Evolutionary conservation across 1,139 yeast genomes (phyloP), one percentile per base, ranked within the genome.

Genomic region (Saccharomycopsis hybrid): DNA sequence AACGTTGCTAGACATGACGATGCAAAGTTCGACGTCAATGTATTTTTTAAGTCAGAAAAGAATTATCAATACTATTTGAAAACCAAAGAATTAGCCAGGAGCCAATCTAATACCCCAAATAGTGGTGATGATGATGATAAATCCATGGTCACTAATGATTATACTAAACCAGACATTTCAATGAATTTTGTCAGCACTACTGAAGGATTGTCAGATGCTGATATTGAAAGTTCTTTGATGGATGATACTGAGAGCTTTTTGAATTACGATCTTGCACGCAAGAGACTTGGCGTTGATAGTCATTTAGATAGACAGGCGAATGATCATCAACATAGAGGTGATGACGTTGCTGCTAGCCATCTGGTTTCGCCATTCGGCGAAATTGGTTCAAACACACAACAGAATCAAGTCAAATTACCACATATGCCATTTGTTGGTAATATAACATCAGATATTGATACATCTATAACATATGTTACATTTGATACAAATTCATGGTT

Each of bases 401-500:
- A 31, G 59, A 57, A 47, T 24, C 8, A 31, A 31, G 8, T 31
- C 33, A 36, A 5, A n/a, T 36, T 36, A n/a, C 39, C 39, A 27
- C 47, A 52, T 36, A 49, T 47, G 25, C 51, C 37, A n/a, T 49
- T 48, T 47, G 30, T 29, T 24, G 53, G 44, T 33, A 44, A 47
- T 30, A 53, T 53, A 32, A 47, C 49, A 2, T 73, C 71, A 50
- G 66, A 71, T 43, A 77, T 78, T 74, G 84, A 78, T 59, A 71
- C 76, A 5, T 63, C 71, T 7, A 66, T 78, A 41, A 81, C 89
- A 0, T 75, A 74, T 58, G 73, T 84, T 50, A 78, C 88, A 1
- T 69, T 84, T 51, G 94, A 85, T 65, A 85, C 94, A 4, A 84
- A 85, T 56, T 80, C 85, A 54, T 85, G 92, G 92, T 68, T 85